Percentiles rank a stretch among this genome's conserved stretches.
phyloP scores from a whole-genome alignment of 2,329 filamentous ascomycete species.

The Aspergillus versicolor region DNA sequence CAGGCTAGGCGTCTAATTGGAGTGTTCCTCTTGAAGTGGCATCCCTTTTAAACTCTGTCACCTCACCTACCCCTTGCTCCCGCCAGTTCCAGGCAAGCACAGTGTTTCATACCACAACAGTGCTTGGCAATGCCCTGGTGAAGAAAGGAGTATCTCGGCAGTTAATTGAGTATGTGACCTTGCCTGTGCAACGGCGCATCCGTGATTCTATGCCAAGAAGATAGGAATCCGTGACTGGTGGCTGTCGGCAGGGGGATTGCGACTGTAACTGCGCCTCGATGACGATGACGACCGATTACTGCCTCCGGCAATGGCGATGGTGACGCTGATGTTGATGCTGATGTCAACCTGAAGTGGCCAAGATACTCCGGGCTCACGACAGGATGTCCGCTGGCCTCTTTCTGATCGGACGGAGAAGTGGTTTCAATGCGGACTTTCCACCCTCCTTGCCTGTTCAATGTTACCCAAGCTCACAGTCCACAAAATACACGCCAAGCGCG shows the following conservation, averaged over 20 bases:
- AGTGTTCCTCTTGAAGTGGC: background rate
- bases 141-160: slow-evolving; percentile 4
- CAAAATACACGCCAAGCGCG: slow-evolving; percentile 9
- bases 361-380: background rate
- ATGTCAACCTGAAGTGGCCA: background rate
- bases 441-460: slow-evolving; percentile 10
- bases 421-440: background rate
- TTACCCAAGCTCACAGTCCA: slow-evolving; percentile 6
- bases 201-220: slow-evolving; percentile 9
- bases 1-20: slow-evolving; percentile 3
- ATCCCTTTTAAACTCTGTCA: background rate
- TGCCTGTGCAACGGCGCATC: slow-evolving; percentile 15
- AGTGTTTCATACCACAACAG: slow-evolving; percentile 22
- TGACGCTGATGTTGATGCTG: background rate
- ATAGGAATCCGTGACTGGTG: background rate
- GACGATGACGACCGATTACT: background rate
- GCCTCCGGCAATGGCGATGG: background rate
- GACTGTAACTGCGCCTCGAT: background rate
- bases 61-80: slow-evolving; percentile 19
- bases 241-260: background rate
- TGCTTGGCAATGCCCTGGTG: slow-evolving; percentile 22
- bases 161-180: background rate
- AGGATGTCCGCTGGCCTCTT: background rate
- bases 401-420: background rate
- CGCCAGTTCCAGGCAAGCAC: slow-evolving; percentile 6